Percentiles rank a stretch among this genome's conserved stretches.
phyloP scores from a whole-genome alignment of 345 rosid species.

The Anastatica hierochuntica region DNA sequence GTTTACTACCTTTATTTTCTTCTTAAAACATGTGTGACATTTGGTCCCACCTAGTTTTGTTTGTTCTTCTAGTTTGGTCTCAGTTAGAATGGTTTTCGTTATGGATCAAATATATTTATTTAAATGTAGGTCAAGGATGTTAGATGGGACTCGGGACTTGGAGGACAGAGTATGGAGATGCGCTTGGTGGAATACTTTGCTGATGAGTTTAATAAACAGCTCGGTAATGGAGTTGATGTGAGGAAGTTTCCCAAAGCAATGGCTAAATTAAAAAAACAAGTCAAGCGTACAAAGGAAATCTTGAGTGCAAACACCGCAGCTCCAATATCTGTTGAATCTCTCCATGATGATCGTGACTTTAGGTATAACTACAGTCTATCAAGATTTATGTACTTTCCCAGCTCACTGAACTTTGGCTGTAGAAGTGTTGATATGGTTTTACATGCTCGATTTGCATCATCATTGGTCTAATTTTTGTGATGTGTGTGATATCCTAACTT shows the following conservation, averaged over 20 bases:
- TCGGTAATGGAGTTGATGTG: slow-evolving; percentile 85
- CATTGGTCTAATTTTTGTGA: too few relatives aligned
- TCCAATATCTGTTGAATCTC: slow-evolving; percentile 91
- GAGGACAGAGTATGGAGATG: slow-evolving; percentile 87
- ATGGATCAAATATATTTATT: background rate
- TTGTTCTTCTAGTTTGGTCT: background rate
- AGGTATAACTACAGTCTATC: slow-evolving; percentile 37
- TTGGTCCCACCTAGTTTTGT: too few relatives aligned
- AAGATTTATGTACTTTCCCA: background rate
- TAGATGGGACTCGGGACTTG: slow-evolving; percentile 91
- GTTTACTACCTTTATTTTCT: background rate
- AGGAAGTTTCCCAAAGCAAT: slow-evolving; percentile 86
- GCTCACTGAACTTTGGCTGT: background rate
- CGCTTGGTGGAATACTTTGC: slow-evolving; percentile 83
- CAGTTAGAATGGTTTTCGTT: too few relatives aligned
- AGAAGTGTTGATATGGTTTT: background rate
- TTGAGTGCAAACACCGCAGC: slow-evolving; percentile 88
- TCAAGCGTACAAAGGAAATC: slow-evolving; percentile 95
- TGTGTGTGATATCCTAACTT: background rate
- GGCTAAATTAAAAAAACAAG: slow-evolving; percentile 99
- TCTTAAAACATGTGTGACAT: background rate
- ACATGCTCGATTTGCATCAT: too few relatives aligned
- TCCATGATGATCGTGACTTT: slow-evolving; percentile 86
- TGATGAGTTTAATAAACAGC: slow-evolving; percentile 88
- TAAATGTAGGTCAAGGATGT: slow-evolving; percentile 84